Conservation (phyloP, 345 rosid species). For the Dipteronia dyeriana region DNA sequence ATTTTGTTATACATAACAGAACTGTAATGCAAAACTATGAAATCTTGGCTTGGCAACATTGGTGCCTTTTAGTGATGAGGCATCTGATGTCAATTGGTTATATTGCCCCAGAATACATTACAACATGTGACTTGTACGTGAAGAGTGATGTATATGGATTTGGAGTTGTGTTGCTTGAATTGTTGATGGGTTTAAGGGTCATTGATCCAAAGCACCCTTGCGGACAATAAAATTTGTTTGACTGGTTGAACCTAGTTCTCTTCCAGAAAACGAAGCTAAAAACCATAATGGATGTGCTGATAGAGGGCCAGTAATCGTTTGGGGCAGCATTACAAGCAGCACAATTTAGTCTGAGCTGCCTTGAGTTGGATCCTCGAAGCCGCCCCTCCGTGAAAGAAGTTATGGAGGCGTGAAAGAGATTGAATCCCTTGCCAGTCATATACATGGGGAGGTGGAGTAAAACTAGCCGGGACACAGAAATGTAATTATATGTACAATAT, state of each 20-base stretch:
- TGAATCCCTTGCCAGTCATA: slow-evolving; percentile 28
- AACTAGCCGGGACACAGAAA: too few relatives aligned
- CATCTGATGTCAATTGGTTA: slow-evolving; percentile 53
- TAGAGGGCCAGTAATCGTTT: slow-evolving; percentile 50
- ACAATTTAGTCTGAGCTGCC: slow-evolving; percentile 42
- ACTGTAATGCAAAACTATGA: slow-evolving; percentile 55
- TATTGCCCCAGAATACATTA: slow-evolving; percentile 66
- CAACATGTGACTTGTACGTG: slow-evolving; percentile 66
- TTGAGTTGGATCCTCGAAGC: slow-evolving; percentile 43
- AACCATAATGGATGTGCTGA: slow-evolving; percentile 43
- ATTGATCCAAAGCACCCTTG: slow-evolving; percentile 37
- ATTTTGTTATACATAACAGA: slow-evolving; percentile 33
- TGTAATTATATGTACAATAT: too few relatives aligned
- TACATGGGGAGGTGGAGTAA: too few relatives aligned
- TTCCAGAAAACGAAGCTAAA: slow-evolving; percentile 40
- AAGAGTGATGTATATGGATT: slow-evolving; percentile 72
- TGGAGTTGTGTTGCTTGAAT: slow-evolving; percentile 59
- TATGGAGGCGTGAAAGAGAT: slow-evolving; percentile 39
- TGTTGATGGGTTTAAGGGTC: slow-evolving; percentile 54
- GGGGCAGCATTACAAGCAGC: slow-evolving; percentile 46
- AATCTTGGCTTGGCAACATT: slow-evolving; percentile 67
- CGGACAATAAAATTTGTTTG: slow-evolving; percentile 50
- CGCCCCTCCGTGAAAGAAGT: slow-evolving; percentile 70
- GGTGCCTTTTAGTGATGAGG: slow-evolving; percentile 55
- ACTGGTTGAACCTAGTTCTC: slow-evolving; percentile 52